These are phyloP conservation scores for Elaeis oleifera DNA, from an alignment of 202 grass and related monocot genomes.

Conservation along the genomic window DNA sequence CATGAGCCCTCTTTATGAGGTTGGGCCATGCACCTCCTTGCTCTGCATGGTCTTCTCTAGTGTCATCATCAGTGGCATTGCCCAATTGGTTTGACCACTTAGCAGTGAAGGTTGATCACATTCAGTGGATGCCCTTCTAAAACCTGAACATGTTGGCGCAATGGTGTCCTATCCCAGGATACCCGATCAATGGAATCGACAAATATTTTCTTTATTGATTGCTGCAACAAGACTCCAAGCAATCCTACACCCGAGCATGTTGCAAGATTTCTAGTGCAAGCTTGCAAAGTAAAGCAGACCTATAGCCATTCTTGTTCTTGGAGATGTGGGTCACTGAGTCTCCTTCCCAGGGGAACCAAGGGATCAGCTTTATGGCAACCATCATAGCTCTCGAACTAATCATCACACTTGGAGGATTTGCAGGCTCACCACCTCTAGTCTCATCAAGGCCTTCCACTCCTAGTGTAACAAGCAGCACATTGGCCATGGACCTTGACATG, in stretches of 20 bases:
- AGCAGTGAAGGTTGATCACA: slow-evolving; percentile 61
- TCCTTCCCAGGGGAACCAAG: slow-evolving; percentile 51
- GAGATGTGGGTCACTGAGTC: slow-evolving; percentile 47
- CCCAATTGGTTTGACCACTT: slow-evolving; percentile 66
- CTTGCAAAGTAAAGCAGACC: slow-evolving; percentile 55
- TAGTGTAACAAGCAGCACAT: slow-evolving; percentile 72
- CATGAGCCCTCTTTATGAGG: not conserved
- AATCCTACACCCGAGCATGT: slow-evolving; percentile 77
- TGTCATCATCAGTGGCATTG: slow-evolving; percentile 46
- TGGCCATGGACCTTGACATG: slow-evolving; percentile 51
- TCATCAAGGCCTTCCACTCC: slow-evolving; percentile 60
- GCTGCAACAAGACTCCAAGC: slow-evolving; percentile 38
- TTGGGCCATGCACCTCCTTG: slow-evolving; percentile 53
- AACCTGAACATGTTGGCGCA: slow-evolving; percentile 66
- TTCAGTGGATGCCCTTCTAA: slow-evolving; percentile 67
- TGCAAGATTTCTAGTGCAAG: slow-evolving; percentile 73
- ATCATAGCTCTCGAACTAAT: slow-evolving; percentile 43
- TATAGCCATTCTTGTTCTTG: slow-evolving; percentile 53
- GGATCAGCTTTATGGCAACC: slow-evolving; percentile 45
- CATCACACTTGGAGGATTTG: slow-evolving; percentile 56
- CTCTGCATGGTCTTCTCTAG: slow-evolving; percentile 75
- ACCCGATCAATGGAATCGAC: slow-evolving; percentile 24
- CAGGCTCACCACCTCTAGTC: slow-evolving; percentile 32
- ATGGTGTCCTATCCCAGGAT: slow-evolving; percentile 50
- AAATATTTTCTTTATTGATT: slow-evolving; percentile 54